Percentiles rank a stretch among this genome's conserved stretches.
phyloP scores from a whole-genome alignment of 2,329 filamentous ascomycete genomes.

The Elsinoe australis region DNA sequence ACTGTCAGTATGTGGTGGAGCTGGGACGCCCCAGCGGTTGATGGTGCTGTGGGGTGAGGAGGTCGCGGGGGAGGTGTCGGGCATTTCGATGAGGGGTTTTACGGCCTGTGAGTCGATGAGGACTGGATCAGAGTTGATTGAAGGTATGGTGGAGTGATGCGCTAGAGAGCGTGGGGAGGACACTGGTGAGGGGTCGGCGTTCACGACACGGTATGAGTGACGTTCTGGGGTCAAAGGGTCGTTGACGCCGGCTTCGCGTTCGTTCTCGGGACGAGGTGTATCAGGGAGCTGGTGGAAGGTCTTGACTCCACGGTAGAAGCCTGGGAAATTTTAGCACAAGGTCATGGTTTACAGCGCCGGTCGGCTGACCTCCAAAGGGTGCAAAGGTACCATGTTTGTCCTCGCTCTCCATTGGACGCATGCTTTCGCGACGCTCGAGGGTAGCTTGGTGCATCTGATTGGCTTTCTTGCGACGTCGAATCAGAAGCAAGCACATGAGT shows the following conservation, averaged over 20 bases:
- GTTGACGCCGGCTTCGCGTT: not conserved
- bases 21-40: conserved; percentile 1
- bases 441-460: conserved; percentile 13
- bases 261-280: not conserved
- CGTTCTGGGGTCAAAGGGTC: not conserved
- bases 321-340: not conserved
- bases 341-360: not conserved
- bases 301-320: conserved; percentile 14
- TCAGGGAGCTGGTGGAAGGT: conserved; percentile 7
- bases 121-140: conserved; percentile 6
- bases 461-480: conserved; percentile 1
- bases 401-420: conserved; percentile 10
- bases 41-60: not conserved
- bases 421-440: conserved; percentile 2
- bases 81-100: conserved; percentile 9
- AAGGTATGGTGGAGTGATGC: conserved; percentile 8
- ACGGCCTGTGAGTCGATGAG: conserved; percentile 9
- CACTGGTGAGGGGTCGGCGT: conserved; percentile 7
- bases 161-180: not conserved
- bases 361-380: conserved; percentile 15
- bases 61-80: conserved; percentile 7
- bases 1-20: conserved; percentile 10
- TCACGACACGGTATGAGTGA: conserved; percentile 14
- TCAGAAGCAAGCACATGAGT: conserved; percentile 4
- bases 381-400: conserved; percentile 10